Percentiles rank a stretch among this genome's conserved stretches.
Evolutionary conservation across 768 basidiomycete species (phyloP).

Genomic region (Tricholoma furcatifolium): DNA sequence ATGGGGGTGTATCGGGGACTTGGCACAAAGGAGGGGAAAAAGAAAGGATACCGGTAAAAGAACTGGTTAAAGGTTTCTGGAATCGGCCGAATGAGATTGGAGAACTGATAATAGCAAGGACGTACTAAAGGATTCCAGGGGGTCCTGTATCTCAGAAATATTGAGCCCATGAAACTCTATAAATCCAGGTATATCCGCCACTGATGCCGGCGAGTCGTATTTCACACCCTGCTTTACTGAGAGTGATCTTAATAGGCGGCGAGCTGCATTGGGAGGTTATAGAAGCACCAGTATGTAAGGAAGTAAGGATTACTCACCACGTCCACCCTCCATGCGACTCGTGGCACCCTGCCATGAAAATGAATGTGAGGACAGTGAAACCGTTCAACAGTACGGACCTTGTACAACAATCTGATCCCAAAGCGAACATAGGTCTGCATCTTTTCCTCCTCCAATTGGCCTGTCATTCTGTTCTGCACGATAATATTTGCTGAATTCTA

Average conservation of each 20-base stretch:
- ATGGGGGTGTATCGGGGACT: neutral
- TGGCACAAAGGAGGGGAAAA: neutral
- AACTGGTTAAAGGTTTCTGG: constrained; percentile 91
- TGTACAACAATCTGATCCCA: constrained; percentile 91
- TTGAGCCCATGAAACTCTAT: constrained; percentile 89
- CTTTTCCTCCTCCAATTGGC: constrained; percentile 95
- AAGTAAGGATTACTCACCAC: constrained; percentile 50
- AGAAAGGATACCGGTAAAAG: constrained; percentile 64
- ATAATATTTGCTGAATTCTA: constrained; percentile 98
- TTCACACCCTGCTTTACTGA: constrained; percentile 94
- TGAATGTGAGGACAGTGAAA: neutral
- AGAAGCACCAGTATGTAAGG: neutral
- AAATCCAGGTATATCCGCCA: constrained; percentile 80
- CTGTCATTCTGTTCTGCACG: constrained; percentile 90
- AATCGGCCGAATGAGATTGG: constrained; percentile 3
- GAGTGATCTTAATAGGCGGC: constrained; percentile 81
- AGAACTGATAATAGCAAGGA: constrained; percentile 8
- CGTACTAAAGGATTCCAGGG: constrained; percentile 80
- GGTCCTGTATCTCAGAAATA: constrained; percentile 79
- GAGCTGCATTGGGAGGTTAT: constrained; percentile 41
- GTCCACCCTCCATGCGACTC: constrained; percentile 83
- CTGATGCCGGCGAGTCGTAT: constrained; percentile 86
- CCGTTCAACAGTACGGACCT: constrained; percentile 35
- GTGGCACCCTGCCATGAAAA: constrained; percentile 62
- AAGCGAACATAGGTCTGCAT: constrained; percentile 93